A percentile compares a stretch with the other conserved stretches of the same genome.
These are phyloP conservation scores for Annulohypoxylon maeteangense DNA, from an alignment of 495 filamentous ascomycete species.

Conservation along the genomic window DNA sequence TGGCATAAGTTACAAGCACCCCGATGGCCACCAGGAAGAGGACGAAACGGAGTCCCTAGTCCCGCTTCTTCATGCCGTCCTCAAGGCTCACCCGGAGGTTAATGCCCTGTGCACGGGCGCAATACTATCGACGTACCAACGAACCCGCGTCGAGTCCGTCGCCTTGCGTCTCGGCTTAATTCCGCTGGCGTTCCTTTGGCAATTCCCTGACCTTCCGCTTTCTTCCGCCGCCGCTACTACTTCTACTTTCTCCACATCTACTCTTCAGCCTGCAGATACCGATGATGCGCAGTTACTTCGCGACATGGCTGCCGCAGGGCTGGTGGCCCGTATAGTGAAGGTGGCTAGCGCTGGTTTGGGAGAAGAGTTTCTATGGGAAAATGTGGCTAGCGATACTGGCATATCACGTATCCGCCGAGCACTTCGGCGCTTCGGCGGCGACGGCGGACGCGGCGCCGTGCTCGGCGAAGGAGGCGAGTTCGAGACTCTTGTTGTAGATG, in stretches of 20 bases:
- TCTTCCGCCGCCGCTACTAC: neutral
- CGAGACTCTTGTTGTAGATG: slow-evolving; percentile 89
- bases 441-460: slow-evolving; percentile 67
- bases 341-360: slow-evolving; percentile 91
- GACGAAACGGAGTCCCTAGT: slow-evolving; percentile 93
- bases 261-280: neutral
- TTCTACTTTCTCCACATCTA: neutral
- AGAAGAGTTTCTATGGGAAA: slow-evolving; percentile 82
- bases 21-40: slow-evolving; percentile 31
- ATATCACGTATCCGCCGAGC: slow-evolving; percentile 66
- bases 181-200: slow-evolving; percentile 90
- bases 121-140: slow-evolving; percentile 94
- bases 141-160: slow-evolving; percentile 91
- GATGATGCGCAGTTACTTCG: slow-evolving; percentile 67
- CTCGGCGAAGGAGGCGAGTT: slow-evolving; percentile 96
- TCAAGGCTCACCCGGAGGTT: slow-evolving; percentile 72
- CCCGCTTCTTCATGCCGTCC: slow-evolving; percentile 73
- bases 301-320: slow-evolving; percentile 80
- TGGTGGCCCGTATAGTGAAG: slow-evolving; percentile 91
- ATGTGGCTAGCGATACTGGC: slow-evolving; percentile 68
- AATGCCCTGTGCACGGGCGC: slow-evolving; percentile 91
- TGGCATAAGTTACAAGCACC: slow-evolving; percentile 66
- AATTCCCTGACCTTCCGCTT: slow-evolving; percentile 73
- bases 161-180: slow-evolving; percentile 78
- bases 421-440: slow-evolving; percentile 74